Conservation (phyloP, 2,329 filamentous ascomycete genomes). For the Penicillium sp. region DNA sequence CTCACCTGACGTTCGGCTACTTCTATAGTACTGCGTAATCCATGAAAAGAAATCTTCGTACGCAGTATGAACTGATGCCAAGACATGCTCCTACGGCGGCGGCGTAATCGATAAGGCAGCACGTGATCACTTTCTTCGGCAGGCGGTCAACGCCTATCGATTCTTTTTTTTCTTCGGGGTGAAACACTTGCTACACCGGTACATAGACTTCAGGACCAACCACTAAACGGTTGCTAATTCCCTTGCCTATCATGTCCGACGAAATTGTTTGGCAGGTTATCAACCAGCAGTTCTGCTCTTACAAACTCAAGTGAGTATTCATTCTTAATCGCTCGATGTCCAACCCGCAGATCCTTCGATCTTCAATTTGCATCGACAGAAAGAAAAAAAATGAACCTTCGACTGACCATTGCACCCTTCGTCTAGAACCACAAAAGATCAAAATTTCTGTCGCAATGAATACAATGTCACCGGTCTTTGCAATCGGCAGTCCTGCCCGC, state of each 20-base stretch:
- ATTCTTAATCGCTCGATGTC: neutral
- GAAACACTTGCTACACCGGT: neutral
- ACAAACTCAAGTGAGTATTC: constrained; percentile 75
- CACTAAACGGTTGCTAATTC: constrained; percentile 9
- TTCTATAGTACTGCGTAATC: too few species aligned
- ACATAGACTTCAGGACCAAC: constrained; percentile 1
- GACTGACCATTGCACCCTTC: constrained; percentile 7
- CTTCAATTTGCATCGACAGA: constrained; percentile 1
- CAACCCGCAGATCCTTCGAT: constrained; percentile 3
- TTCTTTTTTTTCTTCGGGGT: constrained; percentile 9
- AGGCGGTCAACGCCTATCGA: constrained; percentile 6
- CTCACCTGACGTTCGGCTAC: neutral
- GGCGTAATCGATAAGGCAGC: constrained; percentile 32
- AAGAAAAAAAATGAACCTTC: constrained; percentile 5
- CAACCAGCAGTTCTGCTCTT: constrained; percentile 90
- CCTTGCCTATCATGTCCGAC: constrained; percentile 60
- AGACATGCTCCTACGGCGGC: constrained; percentile 4
- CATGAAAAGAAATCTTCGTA: too few species aligned
- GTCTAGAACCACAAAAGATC: constrained; percentile 70
- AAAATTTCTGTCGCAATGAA: constrained; percentile 95
- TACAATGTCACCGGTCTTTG: constrained; percentile 82
- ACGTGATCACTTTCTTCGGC: constrained; percentile 25
- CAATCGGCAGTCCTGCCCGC: constrained; percentile 81
- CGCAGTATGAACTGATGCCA: neutral
- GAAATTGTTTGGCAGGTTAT: constrained; percentile 98